A percentile compares a stretch with the other conserved stretches of the same genome.
Conservation (phyloP, 352 stramenopile genomes). For the Phytophthora hibernalis region DNA sequence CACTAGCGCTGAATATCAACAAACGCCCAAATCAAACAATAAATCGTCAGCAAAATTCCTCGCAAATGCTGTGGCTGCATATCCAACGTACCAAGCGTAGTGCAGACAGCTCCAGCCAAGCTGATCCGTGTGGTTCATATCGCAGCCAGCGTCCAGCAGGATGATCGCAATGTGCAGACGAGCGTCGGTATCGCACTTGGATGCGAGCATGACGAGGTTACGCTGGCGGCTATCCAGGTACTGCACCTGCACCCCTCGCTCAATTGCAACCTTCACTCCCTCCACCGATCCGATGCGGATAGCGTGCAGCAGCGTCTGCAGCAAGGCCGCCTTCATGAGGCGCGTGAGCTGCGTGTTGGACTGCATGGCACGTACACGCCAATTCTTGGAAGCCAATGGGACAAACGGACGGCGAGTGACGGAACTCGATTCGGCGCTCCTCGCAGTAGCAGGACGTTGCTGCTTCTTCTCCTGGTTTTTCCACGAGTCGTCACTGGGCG, state of each 20-base stretch:
- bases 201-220: slow-evolving; percentile 87
- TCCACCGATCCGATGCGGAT: slow-evolving; percentile 82
- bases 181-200: slow-evolving; percentile 85
- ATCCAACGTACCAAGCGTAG: slow-evolving; percentile 75
- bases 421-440: slow-evolving; percentile 34
- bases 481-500: slow-evolving; percentile 32
- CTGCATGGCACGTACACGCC: slow-evolving; percentile 59
- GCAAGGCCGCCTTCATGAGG: slow-evolving; percentile 81
- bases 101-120: slow-evolving; percentile 88
- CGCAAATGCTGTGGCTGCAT: background rate
- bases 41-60: background rate
- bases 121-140: slow-evolving; percentile 88
- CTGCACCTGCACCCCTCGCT: slow-evolving; percentile 77
- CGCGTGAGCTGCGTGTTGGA: slow-evolving; percentile 73
- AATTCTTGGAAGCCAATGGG: slow-evolving; percentile 55
- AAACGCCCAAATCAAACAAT: slow-evolving; percentile 9
- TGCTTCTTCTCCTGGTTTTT: slow-evolving; percentile 27
- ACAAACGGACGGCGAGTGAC: slow-evolving; percentile 48
- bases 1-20: slow-evolving; percentile 55
- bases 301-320: slow-evolving; percentile 87
- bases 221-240: slow-evolving; percentile 80
- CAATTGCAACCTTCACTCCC: slow-evolving; percentile 85
- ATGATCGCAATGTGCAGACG: slow-evolving; percentile 87
- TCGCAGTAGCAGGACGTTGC: slow-evolving; percentile 29
- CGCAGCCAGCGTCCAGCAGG: slow-evolving; percentile 80